phyloP scores from a whole-genome alignment of 257 asterid genomes.

The Sherardia arvensis region DNA sequence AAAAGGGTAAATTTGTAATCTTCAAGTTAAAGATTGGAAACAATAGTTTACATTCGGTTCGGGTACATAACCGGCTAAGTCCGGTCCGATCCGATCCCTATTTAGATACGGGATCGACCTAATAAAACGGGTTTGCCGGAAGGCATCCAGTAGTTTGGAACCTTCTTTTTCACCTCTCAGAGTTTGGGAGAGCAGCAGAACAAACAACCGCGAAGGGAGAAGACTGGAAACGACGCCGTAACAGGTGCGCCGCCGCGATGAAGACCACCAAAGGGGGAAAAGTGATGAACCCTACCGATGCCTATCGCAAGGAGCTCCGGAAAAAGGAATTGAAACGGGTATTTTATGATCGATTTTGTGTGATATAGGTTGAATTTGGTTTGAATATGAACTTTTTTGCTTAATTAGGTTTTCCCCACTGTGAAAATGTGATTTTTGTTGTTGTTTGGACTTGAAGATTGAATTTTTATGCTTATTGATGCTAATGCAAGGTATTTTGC shows the following conservation, averaged over 20 bases:
- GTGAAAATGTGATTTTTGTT: background rate
- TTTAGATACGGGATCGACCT: background rate
- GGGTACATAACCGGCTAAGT: background rate
- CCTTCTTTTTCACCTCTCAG: background rate
- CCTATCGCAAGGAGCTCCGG: conserved; percentile 87
- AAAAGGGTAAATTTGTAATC: too few relatives aligned
- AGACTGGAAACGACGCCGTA: background rate
- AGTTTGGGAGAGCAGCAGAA: background rate
- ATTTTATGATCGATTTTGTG: background rate
- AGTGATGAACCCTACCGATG: conserved; percentile 99
- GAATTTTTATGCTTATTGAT: background rate
- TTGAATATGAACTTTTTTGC: background rate
- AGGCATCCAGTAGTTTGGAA: background rate
- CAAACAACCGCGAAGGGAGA: background rate
- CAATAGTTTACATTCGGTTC: background rate
- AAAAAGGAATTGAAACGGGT: conserved; percentile 91
- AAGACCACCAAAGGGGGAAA: conserved; percentile 95
- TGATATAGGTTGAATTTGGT: background rate
- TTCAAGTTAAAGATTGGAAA: too few relatives aligned
- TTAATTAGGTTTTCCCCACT: background rate
- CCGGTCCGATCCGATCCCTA: background rate
- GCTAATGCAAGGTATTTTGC: conserved; percentile 6
- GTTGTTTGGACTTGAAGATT: background rate
- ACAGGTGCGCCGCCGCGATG: conserved; percentile 4
- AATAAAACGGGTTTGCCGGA: background rate